Conservation (phyloP, 2,329 filamentous ascomycete genomes). For the Xylaria sp. region DNA sequence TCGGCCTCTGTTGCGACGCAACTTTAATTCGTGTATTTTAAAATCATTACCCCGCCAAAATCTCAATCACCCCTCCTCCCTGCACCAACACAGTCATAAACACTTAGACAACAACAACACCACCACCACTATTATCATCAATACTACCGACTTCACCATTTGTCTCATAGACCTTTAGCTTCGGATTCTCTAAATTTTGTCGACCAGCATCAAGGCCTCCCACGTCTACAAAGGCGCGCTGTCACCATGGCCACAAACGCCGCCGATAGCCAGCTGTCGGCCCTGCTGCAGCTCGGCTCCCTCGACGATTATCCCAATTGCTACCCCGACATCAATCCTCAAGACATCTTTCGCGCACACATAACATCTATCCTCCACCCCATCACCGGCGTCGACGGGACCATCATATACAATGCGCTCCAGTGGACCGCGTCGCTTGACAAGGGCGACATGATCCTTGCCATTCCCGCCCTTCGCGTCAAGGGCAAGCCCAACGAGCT, state of each 20-base stretch:
- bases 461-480: slow-evolving; percentile 78
- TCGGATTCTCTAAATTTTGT: not conserved
- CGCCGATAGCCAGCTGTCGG: slow-evolving; percentile 32
- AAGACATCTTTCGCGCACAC: slow-evolving; percentile 81
- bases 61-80: not conserved
- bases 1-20: slow-evolving; percentile 22
- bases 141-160: not conserved
- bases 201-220: not conserved
- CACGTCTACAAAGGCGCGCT: slow-evolving; percentile 16
- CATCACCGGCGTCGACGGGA: slow-evolving; percentile 72
- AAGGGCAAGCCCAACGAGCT: slow-evolving; percentile 72
- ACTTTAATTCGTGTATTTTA: slow-evolving; percentile 22
- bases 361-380: slow-evolving; percentile 71
- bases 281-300: slow-evolving; percentile 35
- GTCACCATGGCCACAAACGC: slow-evolving; percentile 33
- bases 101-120: too few relatives aligned
- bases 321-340: slow-evolving; percentile 73
- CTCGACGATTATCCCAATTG: slow-evolving; percentile 58
- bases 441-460: slow-evolving; percentile 81
- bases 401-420: slow-evolving; percentile 75
- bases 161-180: not conserved
- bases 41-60: slow-evolving; percentile 25
- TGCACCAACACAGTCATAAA: not conserved
- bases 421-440: slow-evolving; percentile 81
- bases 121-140: not conserved